These are phyloP conservation scores for Erysimum cheiri DNA, from an alignment of 441 rosid species.

Conservation along the genomic window DNA sequence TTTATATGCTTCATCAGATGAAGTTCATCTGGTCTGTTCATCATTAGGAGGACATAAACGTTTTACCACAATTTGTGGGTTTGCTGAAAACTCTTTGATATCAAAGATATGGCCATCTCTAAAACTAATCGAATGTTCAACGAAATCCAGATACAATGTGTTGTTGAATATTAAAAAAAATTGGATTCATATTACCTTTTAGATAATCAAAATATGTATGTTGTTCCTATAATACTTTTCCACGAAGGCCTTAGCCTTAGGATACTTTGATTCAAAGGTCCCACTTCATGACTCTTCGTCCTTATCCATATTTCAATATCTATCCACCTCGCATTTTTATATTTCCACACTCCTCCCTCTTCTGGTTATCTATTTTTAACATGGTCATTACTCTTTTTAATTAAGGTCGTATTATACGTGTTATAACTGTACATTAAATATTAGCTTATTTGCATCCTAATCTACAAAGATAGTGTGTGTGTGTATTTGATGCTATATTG, in stretches of 20 bases:
- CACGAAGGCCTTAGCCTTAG: not conserved
- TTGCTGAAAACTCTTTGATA: too few species aligned
- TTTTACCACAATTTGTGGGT: too few species aligned
- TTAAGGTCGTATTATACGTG: not conserved
- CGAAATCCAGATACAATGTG: too few species aligned
- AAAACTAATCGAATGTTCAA: too few species aligned
- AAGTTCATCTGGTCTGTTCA: too few species aligned
- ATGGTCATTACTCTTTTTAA: not conserved
- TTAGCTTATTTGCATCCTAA: not conserved
- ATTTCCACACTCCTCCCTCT: slow-evolving; percentile 13
- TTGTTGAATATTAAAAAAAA: too few species aligned
- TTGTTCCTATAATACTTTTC: slow-evolving; percentile 33
- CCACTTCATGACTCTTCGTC: slow-evolving; percentile 31
- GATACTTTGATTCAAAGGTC: slow-evolving; percentile 22
- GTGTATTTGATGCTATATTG: not conserved
- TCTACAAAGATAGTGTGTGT: not conserved
- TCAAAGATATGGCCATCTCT: too few species aligned
- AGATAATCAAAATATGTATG: not conserved
- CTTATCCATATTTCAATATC: slow-evolving; percentile 31
- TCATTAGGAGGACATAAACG: too few species aligned
- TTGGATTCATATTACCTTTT: too few species aligned
- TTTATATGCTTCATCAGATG: too few species aligned
- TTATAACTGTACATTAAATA: not conserved
- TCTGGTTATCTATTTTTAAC: not conserved
- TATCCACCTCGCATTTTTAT: slow-evolving; percentile 16